These are phyloP conservation scores for Cicer judaicum DNA, from an alignment of 306 rosid species.

Conservation along the genomic window DNA sequence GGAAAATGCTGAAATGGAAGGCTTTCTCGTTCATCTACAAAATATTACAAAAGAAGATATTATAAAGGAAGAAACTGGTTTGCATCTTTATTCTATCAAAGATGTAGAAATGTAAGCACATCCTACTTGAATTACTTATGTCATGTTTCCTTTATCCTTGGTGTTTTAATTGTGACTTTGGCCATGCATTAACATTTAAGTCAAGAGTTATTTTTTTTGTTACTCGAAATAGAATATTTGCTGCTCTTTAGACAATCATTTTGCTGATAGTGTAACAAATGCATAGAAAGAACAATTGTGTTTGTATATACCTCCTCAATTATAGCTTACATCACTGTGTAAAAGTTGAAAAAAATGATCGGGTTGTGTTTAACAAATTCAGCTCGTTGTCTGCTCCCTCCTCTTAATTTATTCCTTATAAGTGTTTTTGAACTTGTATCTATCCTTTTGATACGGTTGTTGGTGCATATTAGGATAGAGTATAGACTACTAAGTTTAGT, in stretches of 20 bases:
- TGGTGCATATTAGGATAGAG: constrained; percentile 28
- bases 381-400: constrained; percentile 4
- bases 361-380: constrained; percentile 10
- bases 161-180: constrained; percentile 18
- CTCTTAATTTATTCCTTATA: constrained; percentile 6
- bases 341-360: constrained; percentile 13
- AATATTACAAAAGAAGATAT: constrained; percentile 65
- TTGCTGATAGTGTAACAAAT: not conserved
- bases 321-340: not conserved
- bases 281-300: not conserved
- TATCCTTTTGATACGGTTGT: not conserved
- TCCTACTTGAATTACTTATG: not conserved
- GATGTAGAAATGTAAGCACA: constrained; percentile 84
- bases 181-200: constrained; percentile 4
- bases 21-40: constrained; percentile 74
- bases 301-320: not conserved
- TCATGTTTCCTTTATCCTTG: constrained; percentile 22
- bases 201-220: not conserved
- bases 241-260: constrained; percentile 16
- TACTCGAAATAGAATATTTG: not conserved
- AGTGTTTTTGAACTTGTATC: constrained; percentile 3
- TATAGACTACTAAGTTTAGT: not conserved
- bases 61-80: constrained; percentile 63
- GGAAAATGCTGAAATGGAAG: constrained; percentile 76
- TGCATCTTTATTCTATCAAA: constrained; percentile 78